Percentiles rank a stretch among this genome's conserved stretches.
Evolutionary conservation across 1,139 yeast genomes (phyloP).

Genomic region (Suzukiozyma palmioleophila): DNA sequence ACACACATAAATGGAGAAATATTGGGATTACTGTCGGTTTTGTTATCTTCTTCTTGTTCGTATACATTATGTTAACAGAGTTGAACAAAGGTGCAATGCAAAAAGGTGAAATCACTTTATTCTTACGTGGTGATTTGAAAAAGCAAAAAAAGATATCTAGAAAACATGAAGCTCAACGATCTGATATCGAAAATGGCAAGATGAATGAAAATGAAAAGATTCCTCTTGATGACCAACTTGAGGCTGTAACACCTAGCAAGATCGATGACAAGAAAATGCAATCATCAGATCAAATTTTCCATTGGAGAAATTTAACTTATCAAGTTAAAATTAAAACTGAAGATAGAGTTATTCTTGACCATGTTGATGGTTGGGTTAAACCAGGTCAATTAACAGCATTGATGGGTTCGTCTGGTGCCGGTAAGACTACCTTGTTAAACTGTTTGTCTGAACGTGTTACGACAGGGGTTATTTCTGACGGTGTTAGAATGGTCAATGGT

Average conservation of each 20-base stretch:
- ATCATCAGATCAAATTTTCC: slow-evolving; percentile 48
- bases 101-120: slow-evolving; percentile 77
- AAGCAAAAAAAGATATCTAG: slow-evolving; percentile 26
- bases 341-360: slow-evolving; percentile 58
- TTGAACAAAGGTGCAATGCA: slow-evolving; percentile 70
- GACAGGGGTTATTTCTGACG: slow-evolving; percentile 30
- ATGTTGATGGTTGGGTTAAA: slow-evolving; percentile 63
- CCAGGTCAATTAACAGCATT: slow-evolving; percentile 28
- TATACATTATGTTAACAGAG: slow-evolving; percentile 59
- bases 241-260: neutral
- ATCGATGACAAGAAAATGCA: slow-evolving; percentile 6
- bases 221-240: slow-evolving; percentile 23
- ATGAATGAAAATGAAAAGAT: slow-evolving; percentile 15
- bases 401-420: slow-evolving; percentile 36
- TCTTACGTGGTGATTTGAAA: slow-evolving; percentile 53
- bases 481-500: slow-evolving; percentile 35
- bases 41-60: slow-evolving; percentile 47
- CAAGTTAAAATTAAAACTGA: slow-evolving; percentile 64
- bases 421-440: slow-evolving; percentile 31
- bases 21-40: slow-evolving; percentile 66
- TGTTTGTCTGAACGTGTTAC: slow-evolving; percentile 31
- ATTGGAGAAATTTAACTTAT: slow-evolving; percentile 76
- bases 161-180: slow-evolving; percentile 7
- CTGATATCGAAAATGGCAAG: slow-evolving; percentile 14
- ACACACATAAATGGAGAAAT: slow-evolving; percentile 77